Percentiles rank a stretch among this genome's conserved stretches.
These are phyloP conservation scores for Sedum album DNA, from an alignment of 164 flowering plant genomes.

Conservation along the genomic window DNA sequence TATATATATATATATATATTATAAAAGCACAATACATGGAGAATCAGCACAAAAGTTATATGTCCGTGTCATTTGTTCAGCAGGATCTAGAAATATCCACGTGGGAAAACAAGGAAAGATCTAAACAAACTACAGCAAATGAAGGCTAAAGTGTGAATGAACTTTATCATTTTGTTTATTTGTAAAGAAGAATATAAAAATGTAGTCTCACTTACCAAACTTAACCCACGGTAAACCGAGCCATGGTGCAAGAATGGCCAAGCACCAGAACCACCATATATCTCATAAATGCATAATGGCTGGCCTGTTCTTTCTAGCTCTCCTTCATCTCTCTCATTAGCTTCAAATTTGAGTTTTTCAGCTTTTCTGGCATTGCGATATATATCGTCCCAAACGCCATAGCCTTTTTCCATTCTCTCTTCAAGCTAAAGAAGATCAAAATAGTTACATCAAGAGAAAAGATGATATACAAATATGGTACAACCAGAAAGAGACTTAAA, in stretches of 20 bases:
- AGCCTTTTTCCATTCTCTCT: slow-evolving; percentile 63
- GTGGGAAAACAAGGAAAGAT: neutral
- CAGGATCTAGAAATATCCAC: neutral
- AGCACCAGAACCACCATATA: slow-evolving; percentile 75
- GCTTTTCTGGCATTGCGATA: slow-evolving; percentile 77
- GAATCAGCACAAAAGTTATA: neutral
- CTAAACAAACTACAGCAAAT: neutral
- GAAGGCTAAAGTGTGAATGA: neutral
- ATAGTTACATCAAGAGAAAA: neutral
- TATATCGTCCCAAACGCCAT: slow-evolving; percentile 48
- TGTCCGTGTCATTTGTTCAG: neutral
- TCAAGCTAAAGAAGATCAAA: slow-evolving; percentile 43
- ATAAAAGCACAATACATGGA: neutral
- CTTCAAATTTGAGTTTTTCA: slow-evolving; percentile 71
- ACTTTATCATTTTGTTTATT: neutral
- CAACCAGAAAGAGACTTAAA: neutral
- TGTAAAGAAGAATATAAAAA: neutral
- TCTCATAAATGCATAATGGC: slow-evolving; percentile 82
- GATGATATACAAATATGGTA: neutral
- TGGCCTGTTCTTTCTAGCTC: slow-evolving; percentile 97
- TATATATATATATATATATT: neutral
- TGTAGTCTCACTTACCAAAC: slow-evolving; percentile 61
- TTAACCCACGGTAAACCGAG: slow-evolving; percentile 83
- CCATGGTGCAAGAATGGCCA: slow-evolving; percentile 95
- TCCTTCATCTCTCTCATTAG: slow-evolving; percentile 94